These are phyloP conservation scores for Adansonia rubrostipa DNA, from an alignment of 441 rosid species.

Conservation along the genomic window DNA sequence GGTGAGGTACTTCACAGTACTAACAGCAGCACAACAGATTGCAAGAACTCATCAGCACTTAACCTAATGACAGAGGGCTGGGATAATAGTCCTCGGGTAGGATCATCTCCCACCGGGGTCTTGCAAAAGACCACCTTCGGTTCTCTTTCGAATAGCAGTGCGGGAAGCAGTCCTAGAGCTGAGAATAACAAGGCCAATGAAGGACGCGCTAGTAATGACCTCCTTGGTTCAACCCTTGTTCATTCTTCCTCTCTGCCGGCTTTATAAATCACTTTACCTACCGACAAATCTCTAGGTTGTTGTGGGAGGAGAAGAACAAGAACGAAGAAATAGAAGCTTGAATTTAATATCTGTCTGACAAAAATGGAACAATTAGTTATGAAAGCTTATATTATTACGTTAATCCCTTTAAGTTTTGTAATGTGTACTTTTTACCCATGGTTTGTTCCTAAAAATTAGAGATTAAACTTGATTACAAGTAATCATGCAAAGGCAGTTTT, in stretches of 20 bases:
- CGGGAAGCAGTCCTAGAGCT: conserved; percentile 53
- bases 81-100: conserved; percentile 49
- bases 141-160: conserved; percentile 63
- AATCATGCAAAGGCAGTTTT: conserved; percentile 4
- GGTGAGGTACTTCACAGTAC: conserved; percentile 56
- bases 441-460: conserved; percentile 18
- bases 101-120: conserved; percentile 64
- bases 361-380: conserved; percentile 21
- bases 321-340: not conserved
- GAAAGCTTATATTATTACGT: conserved; percentile 16
- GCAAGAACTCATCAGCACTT: conserved; percentile 44
- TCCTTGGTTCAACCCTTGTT: conserved; percentile 43
- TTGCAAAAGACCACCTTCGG: conserved; percentile 50
- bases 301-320: conserved; percentile 14
- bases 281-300: not conserved
- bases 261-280: conserved; percentile 29
- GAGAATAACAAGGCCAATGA: conserved; percentile 40
- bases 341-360: conserved; percentile 25
- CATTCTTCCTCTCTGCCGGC: conserved; percentile 42
- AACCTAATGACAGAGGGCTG: conserved; percentile 46
- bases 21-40: conserved; percentile 27
- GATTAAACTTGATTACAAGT: conserved; percentile 13
- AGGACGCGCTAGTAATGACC: conserved; percentile 39
- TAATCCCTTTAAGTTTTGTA: conserved; percentile 3
- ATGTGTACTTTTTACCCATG: conserved; percentile 22